These are phyloP conservation scores for Colletotrichum gigasporum DNA, from an alignment of 2,329 filamentous ascomycete species.

Conservation along the genomic window DNA sequence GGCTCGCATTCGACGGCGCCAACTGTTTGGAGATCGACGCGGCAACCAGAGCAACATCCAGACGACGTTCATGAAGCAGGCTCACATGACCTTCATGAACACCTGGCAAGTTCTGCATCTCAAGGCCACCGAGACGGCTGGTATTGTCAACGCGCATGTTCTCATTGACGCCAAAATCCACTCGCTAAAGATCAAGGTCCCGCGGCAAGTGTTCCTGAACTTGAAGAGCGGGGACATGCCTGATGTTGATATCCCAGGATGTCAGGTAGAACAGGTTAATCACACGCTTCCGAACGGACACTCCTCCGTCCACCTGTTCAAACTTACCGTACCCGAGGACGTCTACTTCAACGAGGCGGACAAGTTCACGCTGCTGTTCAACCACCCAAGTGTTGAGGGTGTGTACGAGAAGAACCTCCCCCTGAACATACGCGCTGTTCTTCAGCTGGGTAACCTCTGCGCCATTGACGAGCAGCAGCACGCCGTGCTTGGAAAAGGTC, in stretches of 20 bases:
- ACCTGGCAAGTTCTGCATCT: constrained; percentile 97
- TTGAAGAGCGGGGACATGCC: constrained; percentile 88
- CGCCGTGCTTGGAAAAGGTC: constrained; percentile 89
- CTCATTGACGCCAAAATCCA: constrained; percentile 95
- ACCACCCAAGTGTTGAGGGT: constrained; percentile 93
- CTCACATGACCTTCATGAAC: constrained; percentile 87
- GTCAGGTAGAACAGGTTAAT: constrained; percentile 90
- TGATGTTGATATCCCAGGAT: constrained; percentile 86
- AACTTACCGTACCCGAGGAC: constrained; percentile 88
- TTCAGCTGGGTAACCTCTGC: constrained; percentile 90
- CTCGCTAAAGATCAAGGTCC: constrained; percentile 86
- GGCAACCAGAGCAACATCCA: constrained; percentile 73
- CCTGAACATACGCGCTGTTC: constrained; percentile 83
- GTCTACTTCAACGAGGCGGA: constrained; percentile 86
- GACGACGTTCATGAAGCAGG: constrained; percentile 87
- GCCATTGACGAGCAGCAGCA: constrained; percentile 92
- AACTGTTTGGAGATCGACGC: constrained; percentile 90
- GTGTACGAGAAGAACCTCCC: constrained; percentile 97
- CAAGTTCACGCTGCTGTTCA: constrained; percentile 84
- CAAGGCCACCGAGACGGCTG: constrained; percentile 81
- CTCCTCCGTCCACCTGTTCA: constrained; percentile 92
- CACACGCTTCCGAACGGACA: constrained; percentile 96
- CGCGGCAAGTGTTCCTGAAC: constrained; percentile 90
- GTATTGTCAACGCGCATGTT: constrained; percentile 88
- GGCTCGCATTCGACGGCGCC: constrained; percentile 83